Percentiles rank a stretch among this genome's conserved stretches.
Evolutionary conservation across 148 eudicot genomes (phyloP).

Genomic region (Limonium bicolor): DNA sequence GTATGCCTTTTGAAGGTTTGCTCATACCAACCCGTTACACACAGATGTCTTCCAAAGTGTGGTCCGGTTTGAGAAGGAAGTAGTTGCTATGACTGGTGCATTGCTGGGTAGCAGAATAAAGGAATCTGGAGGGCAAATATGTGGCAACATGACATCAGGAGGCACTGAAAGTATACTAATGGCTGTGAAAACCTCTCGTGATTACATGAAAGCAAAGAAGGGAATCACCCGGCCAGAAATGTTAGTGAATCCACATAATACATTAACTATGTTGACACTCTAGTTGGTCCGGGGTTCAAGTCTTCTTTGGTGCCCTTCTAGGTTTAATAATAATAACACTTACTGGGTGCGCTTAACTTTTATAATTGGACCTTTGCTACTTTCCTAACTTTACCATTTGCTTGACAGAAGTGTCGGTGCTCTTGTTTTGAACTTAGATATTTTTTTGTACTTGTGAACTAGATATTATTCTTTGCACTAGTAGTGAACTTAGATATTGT

Average conservation of each 20-base stretch:
- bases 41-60: constrained; percentile 86
- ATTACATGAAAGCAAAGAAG: constrained; percentile 73
- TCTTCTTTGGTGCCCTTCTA: no score
- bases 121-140: constrained; percentile 77
- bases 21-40: constrained; percentile 98
- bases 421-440: no score
- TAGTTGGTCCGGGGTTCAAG: no score
- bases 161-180: constrained; percentile 95
- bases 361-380: no score
- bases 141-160: constrained; percentile 99
- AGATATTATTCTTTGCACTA: no score
- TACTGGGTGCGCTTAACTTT: no score
- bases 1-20: constrained; percentile 57
- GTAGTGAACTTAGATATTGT: no score
- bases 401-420: no score
- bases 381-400: no score
- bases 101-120: constrained; percentile 73
- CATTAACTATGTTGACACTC: no score
- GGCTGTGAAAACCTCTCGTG: constrained; percentile 92
- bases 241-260: constrained; percentile 19
- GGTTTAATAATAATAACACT: no score
- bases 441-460: no score
- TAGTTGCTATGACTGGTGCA: constrained; percentile 94
- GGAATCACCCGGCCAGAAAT: constrained; percentile 80
- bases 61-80: constrained; percentile 78